phyloP scores from a whole-genome alignment of 1,284 basidiomycete species.

The Cystobasidium pallidum region DNA sequence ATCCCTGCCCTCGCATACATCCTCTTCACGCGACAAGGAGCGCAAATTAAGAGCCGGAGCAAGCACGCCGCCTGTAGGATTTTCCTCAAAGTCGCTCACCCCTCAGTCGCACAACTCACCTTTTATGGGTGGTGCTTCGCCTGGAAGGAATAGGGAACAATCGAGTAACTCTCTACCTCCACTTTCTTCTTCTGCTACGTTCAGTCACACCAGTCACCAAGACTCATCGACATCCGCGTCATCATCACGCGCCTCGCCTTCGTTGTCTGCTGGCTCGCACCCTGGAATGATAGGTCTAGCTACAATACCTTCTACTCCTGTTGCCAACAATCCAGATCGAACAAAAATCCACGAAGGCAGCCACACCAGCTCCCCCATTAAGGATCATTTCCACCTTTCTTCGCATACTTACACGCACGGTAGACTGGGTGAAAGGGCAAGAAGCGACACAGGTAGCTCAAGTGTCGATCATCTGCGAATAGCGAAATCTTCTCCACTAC shows the following conservation, averaged over 20 bases:
- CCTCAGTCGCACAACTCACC: slow-evolving; percentile 17
- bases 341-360: neutral
- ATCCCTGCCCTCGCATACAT: slow-evolving; percentile 6
- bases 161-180: slow-evolving; percentile 16
- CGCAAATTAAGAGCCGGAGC: slow-evolving; percentile 12
- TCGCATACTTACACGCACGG: neutral
- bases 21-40: slow-evolving; percentile 10
- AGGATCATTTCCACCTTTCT: slow-evolving; percentile 1
- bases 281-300: slow-evolving; percentile 15
- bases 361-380: slow-evolving; percentile 6
- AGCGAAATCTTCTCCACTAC: slow-evolving; percentile 1
- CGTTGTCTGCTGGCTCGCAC: neutral
- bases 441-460: neutral
- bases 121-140: slow-evolving; percentile 9
- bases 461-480: slow-evolving; percentile 26
- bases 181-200: slow-evolving; percentile 15
- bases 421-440: slow-evolving; percentile 2
- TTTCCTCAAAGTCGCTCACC: slow-evolving; percentile 4
- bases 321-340: slow-evolving; percentile 16
- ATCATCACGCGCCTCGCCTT: neutral
- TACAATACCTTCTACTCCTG: slow-evolving; percentile 32
- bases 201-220: neutral
- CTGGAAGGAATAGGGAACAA: neutral
- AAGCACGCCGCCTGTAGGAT: slow-evolving; percentile 24
- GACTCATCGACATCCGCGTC: neutral